Percentiles rank a stretch among this genome's conserved stretches.
Conservation (phyloP, 2,329 filamentous ascomycete species). For the Pezicula rhizophila region DNA sequence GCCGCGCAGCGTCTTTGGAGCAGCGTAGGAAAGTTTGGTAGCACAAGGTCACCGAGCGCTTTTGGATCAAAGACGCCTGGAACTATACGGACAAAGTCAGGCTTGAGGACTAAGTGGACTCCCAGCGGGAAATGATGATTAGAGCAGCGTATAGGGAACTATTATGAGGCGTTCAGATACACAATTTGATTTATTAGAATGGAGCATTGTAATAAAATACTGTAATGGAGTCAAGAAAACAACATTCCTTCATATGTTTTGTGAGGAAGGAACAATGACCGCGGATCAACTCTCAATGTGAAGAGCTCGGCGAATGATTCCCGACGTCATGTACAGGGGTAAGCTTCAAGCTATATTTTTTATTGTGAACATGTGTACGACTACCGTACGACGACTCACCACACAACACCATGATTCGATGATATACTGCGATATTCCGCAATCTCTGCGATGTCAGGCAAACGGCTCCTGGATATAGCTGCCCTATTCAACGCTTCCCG, state of each 20-base stretch:
- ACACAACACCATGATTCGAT: slow-evolving; percentile 14
- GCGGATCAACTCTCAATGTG: too few relatives aligned
- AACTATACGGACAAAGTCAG: slow-evolving; percentile 20
- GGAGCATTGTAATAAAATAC: too few relatives aligned
- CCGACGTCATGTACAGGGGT: slow-evolving; percentile 2
- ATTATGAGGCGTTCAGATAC: slow-evolving; percentile 5
- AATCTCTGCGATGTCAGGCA: slow-evolving; percentile 41
- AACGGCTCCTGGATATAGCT: slow-evolving; percentile 65
- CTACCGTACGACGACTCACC: background rate
- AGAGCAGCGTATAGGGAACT: background rate
- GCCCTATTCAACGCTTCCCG: slow-evolving; percentile 65
- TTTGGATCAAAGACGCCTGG: slow-evolving; percentile 23
- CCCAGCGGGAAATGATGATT: slow-evolving; percentile 13
- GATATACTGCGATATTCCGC: background rate
- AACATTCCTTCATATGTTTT: too few relatives aligned
- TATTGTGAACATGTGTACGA: background rate
- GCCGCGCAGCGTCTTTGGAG: slow-evolving; percentile 66
- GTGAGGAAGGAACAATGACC: too few relatives aligned
- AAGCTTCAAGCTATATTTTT: background rate
- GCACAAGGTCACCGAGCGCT: slow-evolving; percentile 19
- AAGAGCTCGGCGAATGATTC: background rate
- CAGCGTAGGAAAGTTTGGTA: slow-evolving; percentile 44
- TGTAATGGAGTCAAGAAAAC: too few relatives aligned
- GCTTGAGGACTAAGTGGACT: slow-evolving; percentile 22
- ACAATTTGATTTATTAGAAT: background rate